phyloP scores from a whole-genome alignment of 371 early-diverging fungal species.

The Lichtheimia ornata region DNA sequence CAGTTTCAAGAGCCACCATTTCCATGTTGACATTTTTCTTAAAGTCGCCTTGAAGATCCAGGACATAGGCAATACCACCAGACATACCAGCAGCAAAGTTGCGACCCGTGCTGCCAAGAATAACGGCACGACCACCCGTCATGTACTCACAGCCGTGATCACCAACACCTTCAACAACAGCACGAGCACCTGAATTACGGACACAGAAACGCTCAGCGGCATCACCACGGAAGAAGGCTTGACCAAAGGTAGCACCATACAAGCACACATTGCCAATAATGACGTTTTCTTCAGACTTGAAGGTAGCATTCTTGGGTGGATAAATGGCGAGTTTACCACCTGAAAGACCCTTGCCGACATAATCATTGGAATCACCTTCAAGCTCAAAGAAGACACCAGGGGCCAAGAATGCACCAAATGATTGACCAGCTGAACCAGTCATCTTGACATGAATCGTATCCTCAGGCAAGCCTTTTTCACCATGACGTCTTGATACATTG shows the following conservation, averaged over 20 bases:
- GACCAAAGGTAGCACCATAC: constrained; percentile 94
- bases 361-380: constrained; percentile 98
- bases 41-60: constrained; percentile 65
- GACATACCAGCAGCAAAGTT: constrained; percentile 97
- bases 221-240: constrained; percentile 90
- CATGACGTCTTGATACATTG: constrained; percentile 79
- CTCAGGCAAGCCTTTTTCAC: constrained; percentile 83
- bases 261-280: constrained; percentile 96
- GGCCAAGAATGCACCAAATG: constrained; percentile 93
- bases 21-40: constrained; percentile 80
- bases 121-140: constrained; percentile 90
- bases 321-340: constrained; percentile 89
- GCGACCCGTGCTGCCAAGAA: constrained; percentile 83
- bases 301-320: constrained; percentile 79
- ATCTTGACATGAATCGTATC: constrained; percentile 85
- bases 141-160: constrained; percentile 99
- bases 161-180: constrained; percentile 96
- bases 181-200: constrained; percentile 94
- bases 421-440: constrained; percentile 96
- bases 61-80: constrained; percentile 91
- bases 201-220: constrained; percentile 98
- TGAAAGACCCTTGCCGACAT: constrained; percentile 97
- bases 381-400: constrained; percentile 89
- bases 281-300: constrained; percentile 85
- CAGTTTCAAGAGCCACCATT: constrained; percentile 85